phyloP scores from a whole-genome alignment of 257 asterid genomes.

The Nyctanthes arbortristis region DNA sequence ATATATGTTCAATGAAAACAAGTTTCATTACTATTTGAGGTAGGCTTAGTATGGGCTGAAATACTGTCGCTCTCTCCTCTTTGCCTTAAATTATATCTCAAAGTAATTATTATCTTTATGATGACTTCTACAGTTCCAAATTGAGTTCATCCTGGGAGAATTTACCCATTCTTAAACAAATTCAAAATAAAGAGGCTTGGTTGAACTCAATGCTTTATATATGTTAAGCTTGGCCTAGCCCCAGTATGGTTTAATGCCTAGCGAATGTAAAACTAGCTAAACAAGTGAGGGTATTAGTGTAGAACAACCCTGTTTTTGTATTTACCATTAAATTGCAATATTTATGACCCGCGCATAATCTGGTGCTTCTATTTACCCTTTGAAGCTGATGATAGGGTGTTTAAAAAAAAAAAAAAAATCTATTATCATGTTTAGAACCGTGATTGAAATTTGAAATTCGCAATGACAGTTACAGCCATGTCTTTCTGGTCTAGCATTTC shows the following conservation, averaged over 20 bases:
- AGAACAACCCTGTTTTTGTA: neutral
- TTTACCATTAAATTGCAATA: neutral
- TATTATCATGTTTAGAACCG: constrained; percentile 1
- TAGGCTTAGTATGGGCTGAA: neutral
- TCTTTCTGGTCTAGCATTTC: constrained; percentile 10
- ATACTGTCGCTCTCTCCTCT: neutral
- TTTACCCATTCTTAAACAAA: too few relatives aligned
- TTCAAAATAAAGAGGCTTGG: too few relatives aligned
- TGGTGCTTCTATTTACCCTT: neutral
- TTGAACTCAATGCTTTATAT: neutral
- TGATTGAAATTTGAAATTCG: constrained; percentile 9
- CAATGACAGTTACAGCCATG: neutral
- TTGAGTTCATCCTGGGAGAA: too few relatives aligned
- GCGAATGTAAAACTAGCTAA: neutral
- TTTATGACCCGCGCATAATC: neutral
- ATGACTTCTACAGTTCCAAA: too few relatives aligned
- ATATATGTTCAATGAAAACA: neutral
- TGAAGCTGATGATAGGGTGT: constrained; percentile 17
- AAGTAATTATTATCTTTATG: too few relatives aligned
- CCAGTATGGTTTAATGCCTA: neutral
- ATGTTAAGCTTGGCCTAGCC: neutral
- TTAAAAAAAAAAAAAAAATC: too few relatives aligned
- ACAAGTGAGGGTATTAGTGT: neutral
- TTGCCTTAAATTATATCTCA: too few relatives aligned
- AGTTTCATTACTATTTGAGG: neutral